Evolutionary conservation across 164 flowering plant genomes (phyloP), one percentile per base, ranked within the genome.

Genomic region (Annona squamosa): DNA sequence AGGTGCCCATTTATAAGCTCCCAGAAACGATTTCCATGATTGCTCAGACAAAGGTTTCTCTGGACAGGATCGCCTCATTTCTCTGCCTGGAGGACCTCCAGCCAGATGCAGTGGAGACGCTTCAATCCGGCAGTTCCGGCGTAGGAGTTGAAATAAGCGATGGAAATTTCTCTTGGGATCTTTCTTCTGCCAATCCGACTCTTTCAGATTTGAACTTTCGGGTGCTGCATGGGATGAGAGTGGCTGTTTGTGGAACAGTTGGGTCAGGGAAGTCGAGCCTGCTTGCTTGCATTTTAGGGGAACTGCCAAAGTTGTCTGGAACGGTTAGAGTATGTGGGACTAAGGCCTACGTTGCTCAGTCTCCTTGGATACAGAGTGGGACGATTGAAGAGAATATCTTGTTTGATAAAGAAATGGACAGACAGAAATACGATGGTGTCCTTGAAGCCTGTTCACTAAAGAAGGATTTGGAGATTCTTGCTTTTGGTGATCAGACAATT

Each of bases 341-440:
- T 17, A 93, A 86, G 81, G 93, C 95, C 1, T 93, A 90, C 80
- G 92, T 91, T 66, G 85, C 97, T 67, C 98, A 93, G 73, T 88
- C 94, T 2, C 88, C 98, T 42, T 93, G 98, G 97, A 91, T 93
- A 70, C 95, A 88, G 80, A 93, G 94, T 77, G 94, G 95, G 3
- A 93, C 78, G 76, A 87, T 93, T 43, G 93, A 86, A 75, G 97
- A 93, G 2, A 93, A 93, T 72, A 87, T 93, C 65, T 80, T 93
- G 81, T 93, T 91, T 77, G 91, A 96, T n/a, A 81, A 86, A 75
- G 85, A 83, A 76, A 91, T 93, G 97, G 85, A 90, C 63, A 77
- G 85, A 71, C 87, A 83, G 65, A 81, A 73, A 72, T 91, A 93
- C 76, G 92, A 90, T 19, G 79, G 73, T 47, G 88, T 90, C 19